phyloP scores from a whole-genome alignment of 306 rosid genomes.

The Herpetospermum pedunculosum region DNA sequence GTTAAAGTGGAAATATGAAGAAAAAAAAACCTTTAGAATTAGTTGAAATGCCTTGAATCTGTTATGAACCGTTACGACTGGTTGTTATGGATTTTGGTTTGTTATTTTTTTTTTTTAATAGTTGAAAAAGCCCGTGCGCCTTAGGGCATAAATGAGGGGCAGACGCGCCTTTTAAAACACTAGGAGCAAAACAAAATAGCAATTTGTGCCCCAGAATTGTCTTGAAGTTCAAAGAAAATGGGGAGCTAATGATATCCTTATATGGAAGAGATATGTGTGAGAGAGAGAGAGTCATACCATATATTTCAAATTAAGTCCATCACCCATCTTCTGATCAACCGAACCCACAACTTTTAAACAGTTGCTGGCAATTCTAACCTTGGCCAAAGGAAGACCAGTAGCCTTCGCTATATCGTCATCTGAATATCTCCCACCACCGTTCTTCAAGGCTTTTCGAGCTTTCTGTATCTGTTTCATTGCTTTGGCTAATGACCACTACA shows the following conservation, averaged over 20 bases:
- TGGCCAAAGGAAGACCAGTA: slow-evolving; percentile 76
- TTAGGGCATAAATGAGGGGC: too few relatives aligned
- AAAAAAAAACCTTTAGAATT: too few relatives aligned
- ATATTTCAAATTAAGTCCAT: slow-evolving; percentile 29
- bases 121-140: too few relatives aligned
- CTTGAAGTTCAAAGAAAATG: neutral
- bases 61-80: too few relatives aligned
- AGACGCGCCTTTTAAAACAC: too few relatives aligned
- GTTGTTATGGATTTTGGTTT: too few relatives aligned
- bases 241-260: neutral
- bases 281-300: slow-evolving; percentile 35
- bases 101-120: too few relatives aligned
- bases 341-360: slow-evolving; percentile 76
- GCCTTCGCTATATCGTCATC: slow-evolving; percentile 62
- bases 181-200: neutral
- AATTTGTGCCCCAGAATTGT: neutral
- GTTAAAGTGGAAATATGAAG: too few relatives aligned
- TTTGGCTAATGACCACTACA: slow-evolving; percentile 55
- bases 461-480: slow-evolving; percentile 64
- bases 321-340: slow-evolving; percentile 55
- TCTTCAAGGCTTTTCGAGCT: slow-evolving; percentile 45
- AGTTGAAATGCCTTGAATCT: too few relatives aligned
- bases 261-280: neutral
- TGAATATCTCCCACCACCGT: slow-evolving; percentile 25
- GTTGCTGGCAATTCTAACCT: slow-evolving; percentile 59